Evolutionary conservation across 192 early-diverging fungal species (phyloP).

Genomic region (Mortierella claussenii): DNA sequence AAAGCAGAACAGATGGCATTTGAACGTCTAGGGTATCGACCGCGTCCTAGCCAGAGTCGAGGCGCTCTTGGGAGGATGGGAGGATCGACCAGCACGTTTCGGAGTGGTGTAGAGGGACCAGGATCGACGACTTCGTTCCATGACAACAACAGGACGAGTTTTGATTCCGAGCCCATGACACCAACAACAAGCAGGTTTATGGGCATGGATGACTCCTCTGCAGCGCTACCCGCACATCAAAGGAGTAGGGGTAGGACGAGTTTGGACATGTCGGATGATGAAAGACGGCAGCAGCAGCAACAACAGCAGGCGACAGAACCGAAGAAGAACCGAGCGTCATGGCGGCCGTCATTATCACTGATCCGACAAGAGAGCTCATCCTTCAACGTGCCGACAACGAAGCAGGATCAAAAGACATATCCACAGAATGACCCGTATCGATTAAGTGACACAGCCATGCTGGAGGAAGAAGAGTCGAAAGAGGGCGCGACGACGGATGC

Average conservation of each 20-base stretch:
- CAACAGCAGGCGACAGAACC: constrained; percentile 3
- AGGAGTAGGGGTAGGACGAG: background rate
- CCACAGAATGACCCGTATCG: constrained; percentile 40
- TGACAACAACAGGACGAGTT: background rate
- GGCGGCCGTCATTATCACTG: constrained; percentile 41
- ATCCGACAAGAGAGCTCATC: constrained; percentile 38
- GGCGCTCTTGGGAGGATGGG: background rate
- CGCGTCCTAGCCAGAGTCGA: background rate
- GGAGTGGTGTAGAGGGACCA: background rate
- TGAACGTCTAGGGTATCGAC: background rate
- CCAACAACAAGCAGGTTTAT: too few relatives aligned
- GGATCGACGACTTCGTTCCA: too few relatives aligned
- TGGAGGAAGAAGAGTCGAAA: background rate
- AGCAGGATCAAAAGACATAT: constrained; percentile 11
- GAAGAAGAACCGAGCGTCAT: constrained; percentile 11
- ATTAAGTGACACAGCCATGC: constrained; percentile 3
- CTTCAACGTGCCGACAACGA: background rate
- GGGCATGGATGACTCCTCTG: too few relatives aligned
- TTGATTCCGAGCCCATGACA: too few relatives aligned
- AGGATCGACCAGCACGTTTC: background rate
- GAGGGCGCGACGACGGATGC: background rate
- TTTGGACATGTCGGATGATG: constrained; percentile 25
- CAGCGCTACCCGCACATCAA: too few relatives aligned
- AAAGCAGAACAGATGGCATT: background rate
- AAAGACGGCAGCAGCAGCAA: background rate